These are phyloP conservation scores for Scutellaria minor DNA, from an alignment of 257 asterid genomes.

Conservation along the genomic window DNA sequence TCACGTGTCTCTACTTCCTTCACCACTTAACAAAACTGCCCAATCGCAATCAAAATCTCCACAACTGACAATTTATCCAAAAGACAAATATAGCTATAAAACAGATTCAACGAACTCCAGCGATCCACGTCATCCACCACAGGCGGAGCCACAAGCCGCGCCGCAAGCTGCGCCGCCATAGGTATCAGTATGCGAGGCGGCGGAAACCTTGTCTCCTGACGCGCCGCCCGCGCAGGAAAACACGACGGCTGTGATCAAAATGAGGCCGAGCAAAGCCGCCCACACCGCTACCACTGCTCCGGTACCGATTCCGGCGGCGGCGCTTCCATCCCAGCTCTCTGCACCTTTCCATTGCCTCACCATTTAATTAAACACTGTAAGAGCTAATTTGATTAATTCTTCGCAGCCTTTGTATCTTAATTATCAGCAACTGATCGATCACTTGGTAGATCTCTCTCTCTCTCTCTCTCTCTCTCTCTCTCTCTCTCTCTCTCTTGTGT, in stretches of 20 bases:
- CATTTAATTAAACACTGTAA: conserved; percentile 29
- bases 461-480: neutral
- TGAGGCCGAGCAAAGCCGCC: conserved; percentile 43
- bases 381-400: neutral
- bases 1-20: no score
- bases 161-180: conserved; percentile 44
- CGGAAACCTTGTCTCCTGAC: conserved; percentile 39
- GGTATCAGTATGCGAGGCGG: conserved; percentile 36
- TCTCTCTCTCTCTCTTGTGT: neutral
- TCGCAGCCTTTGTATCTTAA: neutral
- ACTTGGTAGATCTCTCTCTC: neutral
- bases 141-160: conserved; percentile 47
- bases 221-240: conserved; percentile 48
- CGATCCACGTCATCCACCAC: conserved; percentile 42
- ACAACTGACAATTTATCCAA: neutral
- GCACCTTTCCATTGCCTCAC: conserved; percentile 45
- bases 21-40: no score
- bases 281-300: conserved; percentile 32
- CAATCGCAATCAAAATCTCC: no score
- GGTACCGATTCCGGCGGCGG: conserved; percentile 24
- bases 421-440: neutral
- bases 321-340: conserved; percentile 36
- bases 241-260: conserved; percentile 35
- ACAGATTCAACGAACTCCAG: neutral
- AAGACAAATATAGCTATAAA: neutral